Base-by-base conservation (phyloP, 805 yeast genomes). In the Babjeviella inositovora region DNA sequence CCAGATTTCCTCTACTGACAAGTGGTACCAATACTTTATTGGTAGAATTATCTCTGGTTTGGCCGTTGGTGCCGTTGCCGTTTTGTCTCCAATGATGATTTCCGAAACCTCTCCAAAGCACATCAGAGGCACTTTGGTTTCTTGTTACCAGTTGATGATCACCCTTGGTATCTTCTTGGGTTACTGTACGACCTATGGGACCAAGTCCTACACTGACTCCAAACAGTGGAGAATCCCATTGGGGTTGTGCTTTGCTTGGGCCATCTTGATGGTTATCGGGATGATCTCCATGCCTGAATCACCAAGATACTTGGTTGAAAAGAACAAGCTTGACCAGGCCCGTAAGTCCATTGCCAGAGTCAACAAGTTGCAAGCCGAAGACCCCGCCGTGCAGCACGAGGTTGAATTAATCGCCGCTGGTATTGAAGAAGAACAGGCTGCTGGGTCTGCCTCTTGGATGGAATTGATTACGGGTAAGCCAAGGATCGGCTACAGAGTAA, bases 121-220 rank as follows among this genome's bases (percentile, higher is more conserved):
- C 25, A 48, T 73, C 20, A 66, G 84, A 64, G 82, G 82, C 45
- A 57, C 77, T 18, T 56, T 73, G 28, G 81, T 74, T 24, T 65
- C 74, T 19, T 63, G 69, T 35, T 74, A 62, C 57, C 84, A 74
- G 49, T 54, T 74, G 43, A 67, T 62, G 62, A 64, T 72, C 32
- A 72, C 82, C 19, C 49, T 65, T 23, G 84, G 82, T 53, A 73
- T 73, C 34, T 67, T 73, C 42, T 45, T 72, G 29, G 84, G 82
- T 39, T 70, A 70, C 52, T 62, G 77, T 48, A 57, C 70, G 21
- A 68, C 67, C 26, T 73, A 55, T 41, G 81, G 74, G 34, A 69
- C 80, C 29, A 62, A 65, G 52, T 49, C 42, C 23, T 62, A 60
- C 39, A 14, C 29, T 13, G 60, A 57, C 39, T 60, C 70, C 8